Evolutionary conservation across 768 basidiomycete species (phyloP).

Genomic region (Leccinum incarnatum): DNA sequence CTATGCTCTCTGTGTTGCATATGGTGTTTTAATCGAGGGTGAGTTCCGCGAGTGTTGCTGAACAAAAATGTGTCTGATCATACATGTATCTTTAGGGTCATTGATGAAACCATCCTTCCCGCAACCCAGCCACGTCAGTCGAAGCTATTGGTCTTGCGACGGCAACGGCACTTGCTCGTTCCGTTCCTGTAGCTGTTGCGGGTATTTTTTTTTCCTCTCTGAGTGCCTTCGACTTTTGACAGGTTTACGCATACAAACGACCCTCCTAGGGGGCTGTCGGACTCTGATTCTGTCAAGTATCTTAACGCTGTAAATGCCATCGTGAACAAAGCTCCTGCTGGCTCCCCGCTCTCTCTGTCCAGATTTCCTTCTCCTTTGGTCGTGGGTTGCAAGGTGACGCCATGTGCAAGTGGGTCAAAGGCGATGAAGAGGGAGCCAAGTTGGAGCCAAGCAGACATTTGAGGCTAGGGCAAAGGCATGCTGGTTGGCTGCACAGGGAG

Average conservation of each 20-base stretch:
- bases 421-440: conserved; percentile 42
- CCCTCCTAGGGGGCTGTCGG: conserved; percentile 41
- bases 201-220: conserved; percentile 44
- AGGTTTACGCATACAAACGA: background rate
- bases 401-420: conserved; percentile 44
- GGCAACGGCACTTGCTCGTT: conserved; percentile 43
- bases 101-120: conserved; percentile 54
- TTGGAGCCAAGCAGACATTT: conserved; percentile 38
- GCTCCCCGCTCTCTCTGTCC: conserved; percentile 32
- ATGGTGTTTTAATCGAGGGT: conserved; percentile 52
- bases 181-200: conserved; percentile 46
- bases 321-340: conserved; percentile 32
- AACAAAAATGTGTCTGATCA: background rate
- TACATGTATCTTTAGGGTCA: conserved; percentile 32
- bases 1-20: conserved; percentile 42
- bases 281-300: conserved; percentile 39
- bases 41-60: conserved; percentile 2
- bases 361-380: conserved; percentile 37
- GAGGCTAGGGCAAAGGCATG: conserved; percentile 43
- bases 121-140: conserved; percentile 43
- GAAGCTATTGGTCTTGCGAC: conserved; percentile 46
- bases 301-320: conserved; percentile 41
- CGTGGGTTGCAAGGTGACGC: conserved; percentile 50
- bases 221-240: conserved; percentile 17
- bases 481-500: conserved; percentile 41